Base-by-base conservation (phyloP, 2,329 filamentous ascomycete genomes). In the Ophiostoma triangulosporum region DNA sequence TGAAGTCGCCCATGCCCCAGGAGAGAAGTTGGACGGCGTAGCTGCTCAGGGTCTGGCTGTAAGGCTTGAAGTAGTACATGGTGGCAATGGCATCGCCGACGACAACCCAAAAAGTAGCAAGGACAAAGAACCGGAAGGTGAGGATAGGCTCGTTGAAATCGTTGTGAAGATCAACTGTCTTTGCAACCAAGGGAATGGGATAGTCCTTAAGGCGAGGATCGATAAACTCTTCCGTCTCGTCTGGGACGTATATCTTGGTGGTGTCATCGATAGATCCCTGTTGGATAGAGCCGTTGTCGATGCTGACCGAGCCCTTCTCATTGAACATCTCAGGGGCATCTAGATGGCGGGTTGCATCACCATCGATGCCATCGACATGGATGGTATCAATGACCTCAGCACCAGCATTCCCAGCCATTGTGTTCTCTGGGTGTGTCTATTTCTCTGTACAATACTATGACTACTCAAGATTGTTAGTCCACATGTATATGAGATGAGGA, bases 61-160 rank as follows among this genome's bases (percentile, higher is more conserved):
- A 66, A 1, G 64, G 64, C 54, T 66, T 66, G 56, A 65, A 65
- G 54, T 64, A 65, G 55, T 66, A 66, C 50, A 66, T 62, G 20
- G 63, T 60, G 12, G 63, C 62, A 15, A 65, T 60, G 26, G 59
- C 61, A 33, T 61, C 63, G 32, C 64, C 64, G 36, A 60, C 50
- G 1, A 63, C 49, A 6, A 65, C 63, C 64, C 64, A 66, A 31
- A 66, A 64, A 6, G 64, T 64, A 9, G 63, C 58, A 8, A 65
- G 57, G 22, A 64, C 38, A 56, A 60, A 65, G 56, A 64, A 66
- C 17, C 63, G 61, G 27, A 65, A 66, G 4, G 64, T 65, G n/a
- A 66, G 58, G 31, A 66, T 65, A 0, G 63, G 64, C 51, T 66
- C 63, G 27, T 60, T 63, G 22, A 61, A 61, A 51, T 66, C 61